Percentiles rank a stretch among this genome's conserved stretches.
phyloP scores from a whole-genome alignment of 2,329 filamentous ascomycete species.

The Pseudocercospora fijiensis region DNA sequence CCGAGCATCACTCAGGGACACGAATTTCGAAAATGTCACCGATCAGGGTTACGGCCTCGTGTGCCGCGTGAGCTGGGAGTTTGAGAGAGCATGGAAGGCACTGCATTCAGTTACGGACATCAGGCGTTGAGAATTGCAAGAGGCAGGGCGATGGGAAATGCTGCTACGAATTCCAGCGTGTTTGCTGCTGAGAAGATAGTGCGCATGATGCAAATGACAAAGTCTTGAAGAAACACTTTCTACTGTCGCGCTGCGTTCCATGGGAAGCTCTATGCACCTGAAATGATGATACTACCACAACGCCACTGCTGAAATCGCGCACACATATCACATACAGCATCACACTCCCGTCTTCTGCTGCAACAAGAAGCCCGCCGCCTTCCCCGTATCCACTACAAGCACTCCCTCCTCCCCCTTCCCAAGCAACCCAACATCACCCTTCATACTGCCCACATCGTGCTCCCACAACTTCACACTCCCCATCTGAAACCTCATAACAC shows the following conservation, averaged over 20 bases:
- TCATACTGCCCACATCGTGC: constrained; percentile 46
- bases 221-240: constrained; percentile 21
- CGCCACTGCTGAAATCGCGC: neutral
- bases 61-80: constrained; percentile 14
- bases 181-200: constrained; percentile 24
- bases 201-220: constrained; percentile 28
- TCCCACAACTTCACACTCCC: constrained; percentile 64
- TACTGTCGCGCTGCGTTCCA: neutral
- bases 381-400: constrained; percentile 64
- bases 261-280: neutral
- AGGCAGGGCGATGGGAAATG: constrained; percentile 21
- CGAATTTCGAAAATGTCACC: constrained; percentile 15
- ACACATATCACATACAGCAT: neutral
- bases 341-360: constrained; percentile 25
- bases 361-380: constrained; percentile 36
- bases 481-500: constrained; percentile 64
- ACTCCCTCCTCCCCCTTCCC: constrained; percentile 69
- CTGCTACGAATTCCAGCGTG: constrained; percentile 15
- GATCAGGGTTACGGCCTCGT: constrained; percentile 12
- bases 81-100: constrained; percentile 12
- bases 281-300: neutral
- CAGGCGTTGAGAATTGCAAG: constrained; percentile 22
- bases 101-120: constrained; percentile 21
- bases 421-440: constrained; percentile 48
- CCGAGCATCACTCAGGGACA: constrained; percentile 19